Evolutionary conservation across 1,139 yeast genomes (phyloP).

Genomic region (Ashbya aceris): DNA sequence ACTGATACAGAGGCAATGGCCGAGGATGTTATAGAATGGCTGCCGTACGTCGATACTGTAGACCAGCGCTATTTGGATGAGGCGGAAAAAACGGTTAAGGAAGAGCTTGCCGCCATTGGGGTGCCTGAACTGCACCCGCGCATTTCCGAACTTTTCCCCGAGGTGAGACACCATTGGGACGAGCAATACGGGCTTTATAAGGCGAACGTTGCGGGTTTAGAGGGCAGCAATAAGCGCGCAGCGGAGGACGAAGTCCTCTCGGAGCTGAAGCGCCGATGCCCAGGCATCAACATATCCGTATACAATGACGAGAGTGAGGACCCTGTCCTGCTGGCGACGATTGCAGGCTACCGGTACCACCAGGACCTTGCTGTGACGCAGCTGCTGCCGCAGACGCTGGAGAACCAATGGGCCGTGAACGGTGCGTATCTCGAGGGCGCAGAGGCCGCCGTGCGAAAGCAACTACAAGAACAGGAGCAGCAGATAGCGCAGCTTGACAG

Average conservation of each 20-base stretch:
- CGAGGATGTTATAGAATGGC: conserved; percentile 4
- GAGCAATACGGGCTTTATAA: neutral
- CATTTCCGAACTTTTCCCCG: conserved; percentile 2
- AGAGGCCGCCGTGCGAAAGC: conserved; percentile 7
- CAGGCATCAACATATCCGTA: conserved; percentile 8
- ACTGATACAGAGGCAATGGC: too few species aligned
- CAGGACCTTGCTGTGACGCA: conserved; percentile 16
- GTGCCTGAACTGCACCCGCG: conserved; percentile 11
- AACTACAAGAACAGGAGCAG: conserved; percentile 10
- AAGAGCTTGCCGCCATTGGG: neutral
- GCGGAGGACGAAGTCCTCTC: neutral
- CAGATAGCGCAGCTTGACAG: conserved; percentile 13
- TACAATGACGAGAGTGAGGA: conserved; percentile 7
- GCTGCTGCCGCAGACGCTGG: conserved; percentile 18
- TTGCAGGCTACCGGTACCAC: conserved; percentile 21
- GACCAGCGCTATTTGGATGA: conserved; percentile 6
- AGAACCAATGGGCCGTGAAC: conserved; percentile 24
- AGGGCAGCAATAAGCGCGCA: neutral
- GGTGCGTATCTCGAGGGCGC: conserved; percentile 14
- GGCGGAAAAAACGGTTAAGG: conserved; percentile 8
- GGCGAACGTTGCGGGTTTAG: neutral
- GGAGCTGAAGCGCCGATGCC: conserved; percentile 3
- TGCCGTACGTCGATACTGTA: conserved; percentile 4
- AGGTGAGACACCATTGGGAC: neutral
- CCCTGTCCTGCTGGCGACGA: conserved; percentile 11